phyloP scores from a whole-genome alignment of 768 basidiomycete genomes.

The Sistotremastrum suecicum region DNA sequence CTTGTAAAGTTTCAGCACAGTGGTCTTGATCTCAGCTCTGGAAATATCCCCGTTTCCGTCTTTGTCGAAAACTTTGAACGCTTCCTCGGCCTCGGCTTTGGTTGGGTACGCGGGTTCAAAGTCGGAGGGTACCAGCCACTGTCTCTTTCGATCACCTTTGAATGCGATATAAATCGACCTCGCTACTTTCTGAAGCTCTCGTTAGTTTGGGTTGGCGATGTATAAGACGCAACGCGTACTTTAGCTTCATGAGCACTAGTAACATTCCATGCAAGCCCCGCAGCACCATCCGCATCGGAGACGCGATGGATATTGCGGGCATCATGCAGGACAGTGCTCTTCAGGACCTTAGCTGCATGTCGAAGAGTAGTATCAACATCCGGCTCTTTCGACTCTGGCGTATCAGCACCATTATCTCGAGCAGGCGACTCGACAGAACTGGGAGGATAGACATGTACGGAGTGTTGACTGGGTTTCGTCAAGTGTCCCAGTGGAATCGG shows the following conservation, averaged over 20 bases:
- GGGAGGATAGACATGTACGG: background rate
- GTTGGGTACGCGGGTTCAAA: slow-evolving; percentile 56
- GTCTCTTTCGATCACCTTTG: slow-evolving; percentile 32
- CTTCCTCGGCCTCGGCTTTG: slow-evolving; percentile 40
- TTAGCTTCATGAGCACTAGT: slow-evolving; percentile 53
- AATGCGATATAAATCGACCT: slow-evolving; percentile 51
- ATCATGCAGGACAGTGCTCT: slow-evolving; percentile 60
- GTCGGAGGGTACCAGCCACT: slow-evolving; percentile 51
- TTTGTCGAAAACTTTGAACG: slow-evolving; percentile 64
- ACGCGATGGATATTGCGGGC: slow-evolving; percentile 50
- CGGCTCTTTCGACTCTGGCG: slow-evolving; percentile 11
- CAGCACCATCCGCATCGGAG: slow-evolving; percentile 20
- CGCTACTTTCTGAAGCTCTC: slow-evolving; percentile 43
- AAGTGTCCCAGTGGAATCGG: slow-evolving; percentile 25
- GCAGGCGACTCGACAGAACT: background rate
- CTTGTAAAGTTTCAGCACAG: slow-evolving; percentile 57
- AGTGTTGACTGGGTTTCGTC: slow-evolving; percentile 14
- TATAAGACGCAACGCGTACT: slow-evolving; percentile 17
- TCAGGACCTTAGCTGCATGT: slow-evolving; percentile 49
- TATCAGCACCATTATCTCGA: slow-evolving; percentile 6
- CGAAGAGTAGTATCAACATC: slow-evolving; percentile 26
- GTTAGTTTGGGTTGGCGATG: background rate
- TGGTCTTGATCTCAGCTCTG: slow-evolving; percentile 59
- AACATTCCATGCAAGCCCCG: slow-evolving; percentile 36
- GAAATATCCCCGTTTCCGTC: slow-evolving; percentile 70